phyloP scores from a whole-genome alignment of 331 rosid genomes.

The Pyrus hybrid region DNA sequence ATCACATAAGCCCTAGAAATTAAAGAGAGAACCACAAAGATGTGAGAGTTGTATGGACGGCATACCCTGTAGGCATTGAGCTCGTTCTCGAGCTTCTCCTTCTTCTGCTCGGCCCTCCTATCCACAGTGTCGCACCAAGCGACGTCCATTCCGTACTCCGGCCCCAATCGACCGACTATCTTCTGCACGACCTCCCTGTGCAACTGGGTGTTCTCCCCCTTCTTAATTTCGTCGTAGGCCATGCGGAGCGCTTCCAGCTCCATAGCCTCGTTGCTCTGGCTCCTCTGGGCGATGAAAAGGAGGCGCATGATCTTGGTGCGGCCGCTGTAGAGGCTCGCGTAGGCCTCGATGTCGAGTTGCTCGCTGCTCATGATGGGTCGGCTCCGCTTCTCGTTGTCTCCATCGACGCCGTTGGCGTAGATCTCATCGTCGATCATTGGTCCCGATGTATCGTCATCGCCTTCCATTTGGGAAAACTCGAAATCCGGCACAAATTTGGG shows the following conservation, averaged over 20 bases:
- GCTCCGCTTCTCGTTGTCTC: slow-evolving; percentile 40
- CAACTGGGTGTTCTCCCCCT: slow-evolving; percentile 85
- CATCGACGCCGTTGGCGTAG: slow-evolving; percentile 58
- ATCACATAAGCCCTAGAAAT: neutral
- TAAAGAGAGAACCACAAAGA: neutral
- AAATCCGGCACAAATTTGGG: slow-evolving; percentile 22
- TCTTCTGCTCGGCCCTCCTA: slow-evolving; percentile 81
- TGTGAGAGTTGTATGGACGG: neutral
- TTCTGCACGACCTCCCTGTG: slow-evolving; percentile 73
- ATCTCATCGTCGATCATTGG: slow-evolving; percentile 85
- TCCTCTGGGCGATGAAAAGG: slow-evolving; percentile 64
- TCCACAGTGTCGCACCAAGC: slow-evolving; percentile 73
- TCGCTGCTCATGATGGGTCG: slow-evolving; percentile 81
- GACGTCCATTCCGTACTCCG: slow-evolving; percentile 45
- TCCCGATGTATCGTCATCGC: slow-evolving; percentile 57
- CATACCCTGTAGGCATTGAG: slow-evolving; percentile 87
- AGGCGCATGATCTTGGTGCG: slow-evolving; percentile 83
- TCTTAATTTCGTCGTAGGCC: slow-evolving; percentile 94
- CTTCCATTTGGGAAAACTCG: slow-evolving; percentile 46
- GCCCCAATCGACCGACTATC: slow-evolving; percentile 69
- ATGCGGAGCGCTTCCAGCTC: slow-evolving; percentile 88
- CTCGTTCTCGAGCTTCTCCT: slow-evolving; percentile 92
- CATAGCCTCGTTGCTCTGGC: slow-evolving; percentile 44
- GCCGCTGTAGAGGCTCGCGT: slow-evolving; percentile 70
- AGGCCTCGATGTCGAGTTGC: slow-evolving; percentile 92